Evolutionary conservation across 2,329 filamentous ascomycete genomes (phyloP).

Genomic region (Trichoderma sp.): DNA sequence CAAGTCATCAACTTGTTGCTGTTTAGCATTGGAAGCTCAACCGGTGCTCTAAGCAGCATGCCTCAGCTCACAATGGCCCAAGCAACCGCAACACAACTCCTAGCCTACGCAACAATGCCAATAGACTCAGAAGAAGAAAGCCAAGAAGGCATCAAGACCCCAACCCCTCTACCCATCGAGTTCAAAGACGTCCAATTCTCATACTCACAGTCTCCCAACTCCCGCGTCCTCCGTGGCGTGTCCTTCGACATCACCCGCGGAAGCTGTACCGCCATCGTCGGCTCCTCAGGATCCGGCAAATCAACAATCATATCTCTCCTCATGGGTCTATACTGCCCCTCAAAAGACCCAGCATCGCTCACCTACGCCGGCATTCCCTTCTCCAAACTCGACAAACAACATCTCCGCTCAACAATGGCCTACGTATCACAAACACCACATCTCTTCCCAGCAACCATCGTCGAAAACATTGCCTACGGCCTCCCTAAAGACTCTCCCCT

Average conservation of each 20-base stretch:
- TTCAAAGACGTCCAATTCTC: constrained; percentile 62
- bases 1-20: constrained; percentile 80
- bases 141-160: constrained; percentile 40
- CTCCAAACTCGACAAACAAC: constrained; percentile 57
- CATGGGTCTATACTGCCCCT: constrained; percentile 65
- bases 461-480: constrained; percentile 74
- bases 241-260: constrained; percentile 64
- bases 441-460: constrained; percentile 69
- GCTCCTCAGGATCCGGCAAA: constrained; percentile 86
- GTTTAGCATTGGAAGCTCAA: constrained; percentile 76
- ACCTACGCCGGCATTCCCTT: constrained; percentile 62
- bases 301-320: constrained; percentile 78
- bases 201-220: constrained; percentile 62
- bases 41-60: constrained; percentile 69
- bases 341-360: constrained; percentile 40
- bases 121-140: constrained; percentile 58
- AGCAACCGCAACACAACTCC: constrained; percentile 70
- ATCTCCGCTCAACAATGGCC: constrained; percentile 62
- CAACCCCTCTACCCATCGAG: constrained; percentile 48
- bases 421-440: constrained; percentile 72
- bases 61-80: constrained; percentile 78
- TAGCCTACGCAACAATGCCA: constrained; percentile 67
- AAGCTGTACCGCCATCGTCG: constrained; percentile 75
- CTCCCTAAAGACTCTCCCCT: constrained; percentile 57
- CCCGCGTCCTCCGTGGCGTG: constrained; percentile 62